Percentiles rank a stretch among this genome's conserved stretches.
phyloP scores from a whole-genome alignment of 345 rosid species.

The Lepidium aucheri region DNA sequence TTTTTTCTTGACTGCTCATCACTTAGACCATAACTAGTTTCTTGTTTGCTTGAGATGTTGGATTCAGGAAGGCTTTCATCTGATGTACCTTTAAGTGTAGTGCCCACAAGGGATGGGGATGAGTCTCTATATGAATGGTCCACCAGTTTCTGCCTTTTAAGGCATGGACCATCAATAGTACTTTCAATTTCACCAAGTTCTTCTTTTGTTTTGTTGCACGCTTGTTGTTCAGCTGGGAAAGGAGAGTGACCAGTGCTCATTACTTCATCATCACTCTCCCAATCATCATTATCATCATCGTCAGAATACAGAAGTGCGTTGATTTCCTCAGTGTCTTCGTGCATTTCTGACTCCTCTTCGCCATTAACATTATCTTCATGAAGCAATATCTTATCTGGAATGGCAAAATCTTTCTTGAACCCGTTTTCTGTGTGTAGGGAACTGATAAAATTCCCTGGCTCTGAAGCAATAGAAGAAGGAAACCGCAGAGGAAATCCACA shows the following conservation, averaged over 20 bases:
- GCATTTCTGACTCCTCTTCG: conserved; percentile 65
- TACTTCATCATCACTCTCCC: conserved; percentile 58
- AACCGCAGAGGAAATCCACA: conserved; percentile 21
- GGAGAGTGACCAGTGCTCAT: conserved; percentile 91
- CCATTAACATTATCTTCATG: conserved; percentile 32
- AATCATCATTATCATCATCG: conserved; percentile 37
- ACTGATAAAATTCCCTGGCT: conserved; percentile 14
- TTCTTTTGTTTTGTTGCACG: conserved; percentile 25
- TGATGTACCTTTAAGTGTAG: conserved; percentile 16
- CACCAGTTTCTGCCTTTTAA: conserved; percentile 48
- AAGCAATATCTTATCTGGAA: conserved; percentile 17
- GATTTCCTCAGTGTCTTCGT: conserved; percentile 90
- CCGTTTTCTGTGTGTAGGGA: conserved; percentile 20
- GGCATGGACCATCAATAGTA: conserved; percentile 39
- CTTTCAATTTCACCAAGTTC: conserved; percentile 46
- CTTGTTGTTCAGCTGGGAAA: conserved; percentile 29
- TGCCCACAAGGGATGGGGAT: conserved; percentile 31
- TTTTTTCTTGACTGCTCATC: conserved; percentile 37
- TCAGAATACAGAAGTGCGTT: conserved; percentile 85
- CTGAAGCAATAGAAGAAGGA: conserved; percentile 22
- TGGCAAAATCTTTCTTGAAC: conserved; percentile 17
- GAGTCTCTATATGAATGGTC: conserved; percentile 24
- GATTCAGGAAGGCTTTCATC: conserved; percentile 33
- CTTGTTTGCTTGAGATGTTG: conserved; percentile 34
- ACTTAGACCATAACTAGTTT: conserved; percentile 24